Evolutionary conservation across 768 basidiomycete species (phyloP), one percentile per base, ranked within the genome.

Genomic region (Xerocomus potaroensis): DNA sequence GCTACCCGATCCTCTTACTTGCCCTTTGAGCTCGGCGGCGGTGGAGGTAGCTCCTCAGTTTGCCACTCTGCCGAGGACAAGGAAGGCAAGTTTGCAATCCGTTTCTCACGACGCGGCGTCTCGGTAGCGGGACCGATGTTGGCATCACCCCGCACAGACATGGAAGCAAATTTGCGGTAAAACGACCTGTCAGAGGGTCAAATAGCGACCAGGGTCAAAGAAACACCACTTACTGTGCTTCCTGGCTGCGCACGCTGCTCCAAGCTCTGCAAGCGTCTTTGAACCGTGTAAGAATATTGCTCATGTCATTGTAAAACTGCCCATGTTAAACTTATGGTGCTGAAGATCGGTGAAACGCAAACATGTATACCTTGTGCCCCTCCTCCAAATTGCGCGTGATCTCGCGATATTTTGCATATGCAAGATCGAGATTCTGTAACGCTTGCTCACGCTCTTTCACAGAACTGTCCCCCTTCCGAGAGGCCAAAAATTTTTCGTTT

Each of bases 271-370:
- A 92, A 3, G 74, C 74, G 43, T 85, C 84, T 61, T 81, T 86
- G 71, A 91, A 89, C 50, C 83, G 77, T 6, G 74, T 68, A 1
- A 95, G 64, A 36, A 94, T 79, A 10, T 73, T 77, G 3, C 80
- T 76, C 45, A 98, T 76, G 57, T 90, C 87, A 51, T 91, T 92
- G 63, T 99, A 95, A 60, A 97, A 98, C 87, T 93, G 51, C n/a
- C 31, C 32, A 7, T 0, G 44, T 30, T 48, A 1, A 47, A 8
- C 0, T 32, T 29, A 9, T 38, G 15, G 3, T n/a, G 16, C 22
- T 15, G 32, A 22, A 15, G 41, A 41, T 38, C 30, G 14, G 35
- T 19, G 27, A 10, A 6, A 33, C 3, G 22, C 21, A 26, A 27
- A 22, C n/a, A n/a, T n/a, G n/a, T 51, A 12, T 55, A 86, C 91